Conservation (phyloP, 2,329 filamentous ascomycete species). For the Ophiostoma pallidulum region DNA sequence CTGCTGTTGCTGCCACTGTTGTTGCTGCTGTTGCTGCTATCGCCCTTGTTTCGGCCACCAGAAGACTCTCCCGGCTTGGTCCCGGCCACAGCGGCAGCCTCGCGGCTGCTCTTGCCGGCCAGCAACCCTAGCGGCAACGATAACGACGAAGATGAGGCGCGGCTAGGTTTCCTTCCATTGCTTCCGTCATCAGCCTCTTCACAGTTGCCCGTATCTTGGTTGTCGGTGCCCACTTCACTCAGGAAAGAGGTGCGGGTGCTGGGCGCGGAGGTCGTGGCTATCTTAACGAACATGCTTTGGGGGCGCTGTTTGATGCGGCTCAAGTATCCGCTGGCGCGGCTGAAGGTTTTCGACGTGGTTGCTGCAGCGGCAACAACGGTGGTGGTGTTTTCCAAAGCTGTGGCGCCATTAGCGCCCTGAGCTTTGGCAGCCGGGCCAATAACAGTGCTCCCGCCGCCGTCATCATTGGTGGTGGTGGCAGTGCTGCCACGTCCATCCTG, state of each 20-base stretch:
- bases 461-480: constrained; percentile 1
- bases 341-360: constrained; percentile 29
- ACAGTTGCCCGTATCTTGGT: neutral
- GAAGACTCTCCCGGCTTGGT: neutral
- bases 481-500: constrained; percentile 18
- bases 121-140: constrained; percentile 8
- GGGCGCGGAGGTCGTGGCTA: constrained; percentile 18
- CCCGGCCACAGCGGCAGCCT: neutral
- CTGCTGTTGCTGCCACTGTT: constrained; percentile 1
- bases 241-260: neutral
- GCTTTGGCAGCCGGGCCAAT: constrained; percentile 3
- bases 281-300: constrained; percentile 32
- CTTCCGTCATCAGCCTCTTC: neutral
- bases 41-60: neutral
- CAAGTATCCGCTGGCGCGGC: constrained; percentile 39
- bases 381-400: constrained; percentile 1
- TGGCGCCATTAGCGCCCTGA: constrained; percentile 3
- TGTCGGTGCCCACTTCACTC: neutral
- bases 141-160: neutral
- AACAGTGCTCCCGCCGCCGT: constrained; percentile 1
- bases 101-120: constrained; percentile 1
- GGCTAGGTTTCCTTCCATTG: neutral
- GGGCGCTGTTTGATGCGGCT: constrained; percentile 42
- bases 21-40: neutral
- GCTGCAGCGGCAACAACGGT: constrained; percentile 1